A percentile compares a stretch with the other conserved stretches of the same genome.
phyloP scores from a whole-genome alignment of 1,284 basidiomycete species.

The Cystobasidium slooffiae region DNA sequence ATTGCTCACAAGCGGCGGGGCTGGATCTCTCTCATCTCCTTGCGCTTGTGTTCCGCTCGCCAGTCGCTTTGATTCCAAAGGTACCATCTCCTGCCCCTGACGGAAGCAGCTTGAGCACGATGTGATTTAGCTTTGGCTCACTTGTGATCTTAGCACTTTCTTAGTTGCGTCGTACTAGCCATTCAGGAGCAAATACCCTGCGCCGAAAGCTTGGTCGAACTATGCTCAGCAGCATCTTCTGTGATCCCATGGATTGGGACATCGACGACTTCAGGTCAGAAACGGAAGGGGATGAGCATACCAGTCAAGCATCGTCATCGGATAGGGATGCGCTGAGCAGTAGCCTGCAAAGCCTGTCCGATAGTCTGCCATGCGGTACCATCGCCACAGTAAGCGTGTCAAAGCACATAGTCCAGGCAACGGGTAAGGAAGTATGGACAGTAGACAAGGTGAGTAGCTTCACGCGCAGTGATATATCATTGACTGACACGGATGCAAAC shows the following conservation, averaged over 20 bases:
- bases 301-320: background rate
- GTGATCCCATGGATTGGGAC: slow-evolving; percentile 15
- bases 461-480: background rate
- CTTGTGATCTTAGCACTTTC: no score
- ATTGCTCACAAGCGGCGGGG: no score
- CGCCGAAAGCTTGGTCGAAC: background rate
- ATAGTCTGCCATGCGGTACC: slow-evolving; percentile 21
- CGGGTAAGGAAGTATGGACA: slow-evolving; percentile 16
- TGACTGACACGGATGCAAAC: background rate
- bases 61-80: no score
- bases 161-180: background rate
- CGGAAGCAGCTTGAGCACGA: no score
- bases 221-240: slow-evolving; percentile 38
- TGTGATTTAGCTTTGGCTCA: no score
- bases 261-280: background rate
- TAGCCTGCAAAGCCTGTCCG: slow-evolving; percentile 18
- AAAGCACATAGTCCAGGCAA: slow-evolving; percentile 12
- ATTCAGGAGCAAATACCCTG: background rate
- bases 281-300: background rate
- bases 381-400: slow-evolving; percentile 32
- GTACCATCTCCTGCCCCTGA: no score
- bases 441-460: slow-evolving; percentile 28
- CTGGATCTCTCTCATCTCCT: no score
- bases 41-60: no score
- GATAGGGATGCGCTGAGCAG: background rate